Percentiles rank a stretch among this genome's conserved stretches.
Conservation (phyloP, 495 filamentous ascomycete species). For the Aspergillus asperescens region DNA sequence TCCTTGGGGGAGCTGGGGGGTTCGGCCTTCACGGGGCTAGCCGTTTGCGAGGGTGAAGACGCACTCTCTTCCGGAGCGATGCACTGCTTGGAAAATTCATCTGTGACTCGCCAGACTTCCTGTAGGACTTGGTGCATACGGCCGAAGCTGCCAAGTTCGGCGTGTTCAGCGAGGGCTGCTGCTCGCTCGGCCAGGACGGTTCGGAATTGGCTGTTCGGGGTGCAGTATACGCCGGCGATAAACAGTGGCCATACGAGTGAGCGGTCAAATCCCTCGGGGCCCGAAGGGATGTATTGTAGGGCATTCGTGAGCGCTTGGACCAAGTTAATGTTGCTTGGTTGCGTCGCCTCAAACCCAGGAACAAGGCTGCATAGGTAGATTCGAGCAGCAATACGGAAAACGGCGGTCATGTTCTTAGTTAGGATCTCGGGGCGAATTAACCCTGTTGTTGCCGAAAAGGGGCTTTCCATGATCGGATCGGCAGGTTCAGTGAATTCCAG, state of each 20-base stretch:
- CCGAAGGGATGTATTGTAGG: constrained; percentile 74
- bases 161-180: constrained; percentile 63
- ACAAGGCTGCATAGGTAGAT: constrained; percentile 94
- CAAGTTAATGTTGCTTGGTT: constrained; percentile 64
- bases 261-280: constrained; percentile 78
- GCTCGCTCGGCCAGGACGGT: constrained; percentile 66
- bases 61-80: constrained; percentile 26
- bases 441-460: constrained; percentile 52
- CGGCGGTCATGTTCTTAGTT: constrained; percentile 75
- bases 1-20: constrained; percentile 18
- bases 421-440: constrained; percentile 76
- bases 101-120: constrained; percentile 75
- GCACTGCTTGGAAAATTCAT: constrained; percentile 37
- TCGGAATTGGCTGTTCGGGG: constrained; percentile 66
- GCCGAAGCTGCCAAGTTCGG: constrained; percentile 80
- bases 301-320: constrained; percentile 65
- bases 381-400: constrained; percentile 87
- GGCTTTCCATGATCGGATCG: constrained; percentile 49
- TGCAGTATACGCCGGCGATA: constrained; percentile 71
- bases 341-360: constrained; percentile 71
- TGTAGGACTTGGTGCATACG: constrained; percentile 71
- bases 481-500: constrained; percentile 71
- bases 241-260: constrained; percentile 91
- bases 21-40: constrained; percentile 22
- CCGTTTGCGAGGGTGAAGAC: constrained; percentile 4